phyloP scores from a whole-genome alignment of 2,329 filamentous ascomycete genomes.

The Clarireedia homoeocarpa region DNA sequence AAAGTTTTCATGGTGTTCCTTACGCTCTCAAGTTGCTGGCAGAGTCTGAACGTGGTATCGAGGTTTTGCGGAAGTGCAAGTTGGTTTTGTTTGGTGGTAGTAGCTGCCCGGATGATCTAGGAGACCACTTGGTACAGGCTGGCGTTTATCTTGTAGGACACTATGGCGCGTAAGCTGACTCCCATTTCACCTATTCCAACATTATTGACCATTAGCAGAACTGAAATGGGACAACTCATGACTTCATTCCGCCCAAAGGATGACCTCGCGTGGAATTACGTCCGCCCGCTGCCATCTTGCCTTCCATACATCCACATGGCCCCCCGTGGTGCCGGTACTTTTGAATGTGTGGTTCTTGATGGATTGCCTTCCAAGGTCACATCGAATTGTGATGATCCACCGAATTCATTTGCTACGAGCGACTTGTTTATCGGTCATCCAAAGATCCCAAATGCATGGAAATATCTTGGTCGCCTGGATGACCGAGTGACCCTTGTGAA shows the following conservation, averaged over 20 bases:
- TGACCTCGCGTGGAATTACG: slow-evolving; percentile 54
- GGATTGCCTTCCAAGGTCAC: slow-evolving; percentile 33
- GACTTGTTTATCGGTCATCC: slow-evolving; percentile 39
- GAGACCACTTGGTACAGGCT: slow-evolving; percentile 42
- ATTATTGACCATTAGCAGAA: slow-evolving; percentile 26
- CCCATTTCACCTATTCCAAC: not conserved
- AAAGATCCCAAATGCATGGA: slow-evolving; percentile 35
- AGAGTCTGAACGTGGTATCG: slow-evolving; percentile 48
- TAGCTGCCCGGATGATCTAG: slow-evolving; percentile 51
- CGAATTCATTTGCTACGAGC: slow-evolving; percentile 37
- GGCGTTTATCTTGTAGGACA: slow-evolving; percentile 49
- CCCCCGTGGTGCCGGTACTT: slow-evolving; percentile 7
- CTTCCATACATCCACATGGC: slow-evolving; percentile 13
- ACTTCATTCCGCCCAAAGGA: slow-evolving; percentile 43
- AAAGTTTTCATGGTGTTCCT: slow-evolving; percentile 54
- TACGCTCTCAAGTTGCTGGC: slow-evolving; percentile 56
- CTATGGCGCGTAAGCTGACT: slow-evolving; percentile 43
- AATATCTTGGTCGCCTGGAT: slow-evolving; percentile 38
- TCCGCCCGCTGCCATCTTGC: slow-evolving; percentile 30
- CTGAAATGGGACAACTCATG: slow-evolving; percentile 55
- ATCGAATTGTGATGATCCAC: slow-evolving; percentile 33
- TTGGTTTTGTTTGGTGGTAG: slow-evolving; percentile 51
- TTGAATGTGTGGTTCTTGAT: slow-evolving; percentile 29
- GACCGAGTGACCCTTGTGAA: slow-evolving; percentile 40
- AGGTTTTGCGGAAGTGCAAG: slow-evolving; percentile 37